Conservation (phyloP, 306 rosid species). For the Chamaecrista fasciculata region DNA sequence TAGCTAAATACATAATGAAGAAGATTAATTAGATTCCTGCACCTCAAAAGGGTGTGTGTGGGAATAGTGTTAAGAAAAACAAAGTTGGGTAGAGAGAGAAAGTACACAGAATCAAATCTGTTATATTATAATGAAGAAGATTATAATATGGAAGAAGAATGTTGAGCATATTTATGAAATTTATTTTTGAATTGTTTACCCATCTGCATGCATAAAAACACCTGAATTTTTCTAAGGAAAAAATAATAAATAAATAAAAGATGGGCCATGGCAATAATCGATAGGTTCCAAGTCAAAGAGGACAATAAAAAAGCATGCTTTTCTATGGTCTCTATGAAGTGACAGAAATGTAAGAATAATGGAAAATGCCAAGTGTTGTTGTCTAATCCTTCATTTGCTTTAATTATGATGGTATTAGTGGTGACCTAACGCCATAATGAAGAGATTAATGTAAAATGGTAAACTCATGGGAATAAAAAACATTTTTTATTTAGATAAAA, state of each 20-base stretch:
- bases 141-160: conserved; percentile 37
- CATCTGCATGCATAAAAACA: conserved; percentile 33
- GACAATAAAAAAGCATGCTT: conserved; percentile 36
- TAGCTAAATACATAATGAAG: too few relatives aligned
- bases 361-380: conserved; percentile 10
- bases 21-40: too few relatives aligned
- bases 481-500: background rate
- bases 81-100: conserved; percentile 13
- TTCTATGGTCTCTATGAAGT: conserved; percentile 33
- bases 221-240: conserved; percentile 7
- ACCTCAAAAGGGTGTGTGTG: too few relatives aligned
- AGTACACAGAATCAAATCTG: conserved; percentile 46
- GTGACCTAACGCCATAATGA: background rate
- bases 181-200: conserved; percentile 27
- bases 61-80: too few relatives aligned
- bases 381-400: conserved; percentile 13
- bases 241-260: background rate
- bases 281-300: conserved; percentile 45
- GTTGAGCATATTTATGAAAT: conserved; percentile 31
- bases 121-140: conserved; percentile 27
- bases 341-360: conserved; percentile 29
- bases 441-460: conserved; percentile 17
- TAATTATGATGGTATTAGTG: conserved; percentile 23
- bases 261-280: conserved; percentile 28
- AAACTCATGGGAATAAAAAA: background rate